phyloP scores from a whole-genome alignment of 306 rosid genomes.

The Fragaria nilgerrensis region DNA sequence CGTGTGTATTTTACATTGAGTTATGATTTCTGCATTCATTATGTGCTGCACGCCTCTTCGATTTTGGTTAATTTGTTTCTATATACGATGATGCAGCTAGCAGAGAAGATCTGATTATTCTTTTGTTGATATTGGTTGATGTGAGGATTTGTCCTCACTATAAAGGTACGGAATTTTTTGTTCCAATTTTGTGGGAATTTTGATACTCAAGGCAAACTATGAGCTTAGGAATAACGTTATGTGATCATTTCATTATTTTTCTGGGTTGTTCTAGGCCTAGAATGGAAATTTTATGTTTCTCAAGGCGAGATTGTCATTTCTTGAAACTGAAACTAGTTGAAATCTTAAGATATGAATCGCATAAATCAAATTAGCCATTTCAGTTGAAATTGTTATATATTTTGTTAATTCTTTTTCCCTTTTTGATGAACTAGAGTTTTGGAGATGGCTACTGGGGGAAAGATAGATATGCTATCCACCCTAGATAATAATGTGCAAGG shows the following conservation, averaged over 20 bases:
- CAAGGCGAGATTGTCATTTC: constrained; percentile 19
- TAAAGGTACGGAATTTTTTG: not conserved
- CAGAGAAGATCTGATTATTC: constrained; percentile 6
- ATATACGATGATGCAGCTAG: not conserved
- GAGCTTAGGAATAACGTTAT: not conserved
- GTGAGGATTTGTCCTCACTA: constrained; percentile 12
- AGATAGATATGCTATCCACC: constrained; percentile 32
- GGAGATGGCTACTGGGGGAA: constrained; percentile 68
- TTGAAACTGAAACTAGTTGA: constrained; percentile 1
- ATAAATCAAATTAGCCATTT: not conserved
- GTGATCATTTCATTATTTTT: not conserved
- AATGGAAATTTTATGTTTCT: not conserved
- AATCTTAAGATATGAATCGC: not conserved
- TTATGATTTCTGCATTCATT: not conserved
- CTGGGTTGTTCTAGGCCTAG: not conserved
- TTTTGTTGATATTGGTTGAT: constrained; percentile 9
- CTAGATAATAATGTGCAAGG: constrained; percentile 36
- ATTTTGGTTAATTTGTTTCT: not conserved
- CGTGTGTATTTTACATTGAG: not conserved
- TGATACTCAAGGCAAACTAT: not conserved
- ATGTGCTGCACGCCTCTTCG: not conserved
- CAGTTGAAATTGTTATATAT: not conserved
- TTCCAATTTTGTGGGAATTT: not conserved
- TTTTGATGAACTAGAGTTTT: constrained; percentile 35
- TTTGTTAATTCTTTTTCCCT: not conserved